Percentiles rank a stretch among this genome's conserved stretches.
These are phyloP conservation scores for Colletotrichum sp. DNA, from an alignment of 2,329 filamentous ascomycete genomes.

Conservation along the genomic window DNA sequence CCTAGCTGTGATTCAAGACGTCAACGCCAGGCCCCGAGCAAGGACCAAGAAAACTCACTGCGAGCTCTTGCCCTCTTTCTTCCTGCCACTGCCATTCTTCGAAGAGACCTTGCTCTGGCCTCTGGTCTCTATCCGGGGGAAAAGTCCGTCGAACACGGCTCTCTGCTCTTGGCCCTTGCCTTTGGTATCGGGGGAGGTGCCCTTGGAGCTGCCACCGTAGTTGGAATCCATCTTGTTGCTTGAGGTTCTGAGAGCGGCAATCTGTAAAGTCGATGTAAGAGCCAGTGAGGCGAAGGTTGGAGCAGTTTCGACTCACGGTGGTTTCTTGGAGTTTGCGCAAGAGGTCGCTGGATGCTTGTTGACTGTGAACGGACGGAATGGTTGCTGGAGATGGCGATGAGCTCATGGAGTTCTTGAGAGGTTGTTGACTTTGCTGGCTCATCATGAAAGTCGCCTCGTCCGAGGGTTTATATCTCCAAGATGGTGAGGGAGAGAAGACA, in stretches of 20 bases:
- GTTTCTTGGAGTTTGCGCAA: constrained; percentile 17
- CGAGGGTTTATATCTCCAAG: constrained; percentile 10
- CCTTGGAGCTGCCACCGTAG: constrained; percentile 20
- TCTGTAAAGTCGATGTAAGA: neutral
- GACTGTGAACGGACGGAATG: neutral
- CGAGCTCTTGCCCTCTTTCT: constrained; percentile 7
- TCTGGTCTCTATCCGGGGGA: constrained; percentile 27
- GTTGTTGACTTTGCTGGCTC: constrained; percentile 4
- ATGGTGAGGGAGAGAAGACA: neutral
- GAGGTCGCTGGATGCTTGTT: neutral
- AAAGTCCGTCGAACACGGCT: constrained; percentile 24
- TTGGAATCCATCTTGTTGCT: constrained; percentile 11
- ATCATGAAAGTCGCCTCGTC: constrained; percentile 3
- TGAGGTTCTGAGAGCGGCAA: constrained; percentile 1
- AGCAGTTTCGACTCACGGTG: neutral
- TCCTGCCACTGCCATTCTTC: constrained; percentile 16
- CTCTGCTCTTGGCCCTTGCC: constrained; percentile 9
- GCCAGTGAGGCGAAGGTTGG: neutral
- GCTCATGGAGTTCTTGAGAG: neutral
- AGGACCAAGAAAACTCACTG: neutral
- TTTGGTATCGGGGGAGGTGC: constrained; percentile 12
- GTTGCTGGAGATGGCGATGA: neutral
- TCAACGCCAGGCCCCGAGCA: neutral
- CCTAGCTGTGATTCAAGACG: neutral
- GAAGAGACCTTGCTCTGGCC: constrained; percentile 24